Percentiles rank a stretch among this genome's conserved stretches.
phyloP scores from a whole-genome alignment of 306 rosid genomes.

The Psophocarpus tetragonolobus region DNA sequence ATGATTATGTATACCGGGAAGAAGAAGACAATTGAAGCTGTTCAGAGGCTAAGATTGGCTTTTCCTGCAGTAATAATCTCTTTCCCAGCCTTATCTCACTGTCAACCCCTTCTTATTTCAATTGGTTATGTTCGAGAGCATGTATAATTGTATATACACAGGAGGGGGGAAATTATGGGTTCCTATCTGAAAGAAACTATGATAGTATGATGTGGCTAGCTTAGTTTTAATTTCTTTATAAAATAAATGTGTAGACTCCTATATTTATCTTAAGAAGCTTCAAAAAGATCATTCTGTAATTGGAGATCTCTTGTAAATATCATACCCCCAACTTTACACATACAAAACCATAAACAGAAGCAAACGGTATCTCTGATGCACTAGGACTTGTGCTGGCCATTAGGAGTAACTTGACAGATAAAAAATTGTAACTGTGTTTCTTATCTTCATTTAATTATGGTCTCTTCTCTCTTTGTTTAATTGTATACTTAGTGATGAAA shows the following conservation, averaged over 20 bases:
- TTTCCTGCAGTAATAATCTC: slow-evolving; percentile 77
- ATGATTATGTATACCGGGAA: slow-evolving; percentile 87
- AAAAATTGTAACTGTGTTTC: neutral
- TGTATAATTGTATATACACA: neutral
- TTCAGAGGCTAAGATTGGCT: slow-evolving; percentile 74
- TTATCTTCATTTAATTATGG: neutral
- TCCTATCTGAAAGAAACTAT: slow-evolving; percentile 22
- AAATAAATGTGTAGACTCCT: neutral
- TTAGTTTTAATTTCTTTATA: slow-evolving; percentile 10
- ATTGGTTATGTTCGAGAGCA: slow-evolving; percentile 5
- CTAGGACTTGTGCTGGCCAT: neutral
- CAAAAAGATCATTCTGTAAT: slow-evolving; percentile 12
- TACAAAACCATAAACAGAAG: neutral
- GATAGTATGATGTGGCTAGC: slow-evolving; percentile 7
- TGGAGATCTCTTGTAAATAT: slow-evolving; percentile 27
- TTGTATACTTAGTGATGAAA: slow-evolving; percentile 28
- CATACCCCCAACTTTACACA: neutral
- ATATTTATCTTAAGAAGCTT: slow-evolving; percentile 13
- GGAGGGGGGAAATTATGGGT: slow-evolving; percentile 12
- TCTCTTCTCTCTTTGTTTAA: slow-evolving; percentile 24
- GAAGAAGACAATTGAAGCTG: slow-evolving; percentile 67
- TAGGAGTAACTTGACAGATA: slow-evolving; percentile 7
- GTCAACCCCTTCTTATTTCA: neutral
- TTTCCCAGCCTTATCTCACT: slow-evolving; percentile 1
- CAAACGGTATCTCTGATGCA: neutral